phyloP scores from a whole-genome alignment of 73 alveolate genomes.

The Loxodes magnus region DNA sequence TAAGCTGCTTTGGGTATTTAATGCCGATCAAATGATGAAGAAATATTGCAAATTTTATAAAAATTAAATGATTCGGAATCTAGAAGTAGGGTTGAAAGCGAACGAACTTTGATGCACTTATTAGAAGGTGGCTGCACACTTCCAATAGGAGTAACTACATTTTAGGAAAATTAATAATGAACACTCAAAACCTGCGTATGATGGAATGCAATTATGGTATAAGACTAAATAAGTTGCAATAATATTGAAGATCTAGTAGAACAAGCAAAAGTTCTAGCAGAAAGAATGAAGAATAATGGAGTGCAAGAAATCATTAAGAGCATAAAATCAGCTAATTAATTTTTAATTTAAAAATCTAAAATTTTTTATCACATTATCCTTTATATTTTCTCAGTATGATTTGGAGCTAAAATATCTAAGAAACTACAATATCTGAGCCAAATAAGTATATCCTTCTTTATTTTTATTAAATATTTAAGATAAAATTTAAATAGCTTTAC shows the following conservation, averaged over 20 bases:
- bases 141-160: constrained; percentile 54
- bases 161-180: constrained; percentile 23
- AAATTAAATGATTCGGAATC: constrained; percentile 29
- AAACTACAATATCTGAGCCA: too few relatives aligned
- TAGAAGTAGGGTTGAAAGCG: constrained; percentile 36
- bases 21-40: constrained; percentile 39
- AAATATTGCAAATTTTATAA: constrained; percentile 6
- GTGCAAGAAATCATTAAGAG: constrained; percentile 13
- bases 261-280: constrained; percentile 9
- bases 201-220: constrained; percentile 8
- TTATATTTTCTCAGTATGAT: too few relatives aligned
- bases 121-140: constrained; percentile 70
- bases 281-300: constrained; percentile 19
- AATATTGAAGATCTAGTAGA: neutral
- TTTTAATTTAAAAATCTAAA: too few relatives aligned
- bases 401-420: too few relatives aligned
- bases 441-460: too few relatives aligned
- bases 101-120: constrained; percentile 35
- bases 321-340: neutral
- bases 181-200: constrained; percentile 1
- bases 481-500: too few relatives aligned
- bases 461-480: too few relatives aligned
- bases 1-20: constrained; percentile 60
- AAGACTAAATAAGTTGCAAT: neutral
- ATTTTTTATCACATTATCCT: too few relatives aligned